phyloP scores from a whole-genome alignment of 257 asterid species.

The Craterostigma plantagineum region DNA sequence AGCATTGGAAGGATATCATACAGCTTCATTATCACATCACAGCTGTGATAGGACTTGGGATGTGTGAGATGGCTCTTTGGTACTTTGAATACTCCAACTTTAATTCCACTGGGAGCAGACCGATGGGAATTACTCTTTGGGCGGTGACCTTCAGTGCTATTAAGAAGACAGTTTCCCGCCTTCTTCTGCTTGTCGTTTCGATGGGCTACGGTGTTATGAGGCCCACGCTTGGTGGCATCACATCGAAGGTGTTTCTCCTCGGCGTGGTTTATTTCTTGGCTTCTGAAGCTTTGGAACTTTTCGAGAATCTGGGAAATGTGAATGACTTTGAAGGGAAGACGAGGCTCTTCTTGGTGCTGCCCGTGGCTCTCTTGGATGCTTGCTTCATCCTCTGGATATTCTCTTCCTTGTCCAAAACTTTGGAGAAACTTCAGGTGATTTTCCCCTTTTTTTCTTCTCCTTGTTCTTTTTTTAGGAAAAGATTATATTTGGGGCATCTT shows the following conservation, averaged over 20 bases:
- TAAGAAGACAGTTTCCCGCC: constrained; percentile 87
- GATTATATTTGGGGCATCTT: constrained; percentile 5
- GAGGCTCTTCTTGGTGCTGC: constrained; percentile 76
- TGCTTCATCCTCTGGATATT: constrained; percentile 88
- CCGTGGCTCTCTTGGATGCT: constrained; percentile 88
- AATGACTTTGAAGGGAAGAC: constrained; percentile 85
- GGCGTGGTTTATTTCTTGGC: constrained; percentile 75
- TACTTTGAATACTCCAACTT: constrained; percentile 84
- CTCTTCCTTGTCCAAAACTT: constrained; percentile 76
- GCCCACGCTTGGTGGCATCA: constrained; percentile 78
- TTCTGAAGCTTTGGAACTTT: constrained; percentile 91
- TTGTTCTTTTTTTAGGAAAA: background rate
- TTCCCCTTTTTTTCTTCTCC: background rate
- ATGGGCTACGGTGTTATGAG: constrained; percentile 95
- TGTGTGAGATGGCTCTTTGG: constrained; percentile 99
- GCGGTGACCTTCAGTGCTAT: constrained; percentile 85
- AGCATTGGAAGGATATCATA: constrained; percentile 88
- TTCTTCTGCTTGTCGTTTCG: constrained; percentile 87
- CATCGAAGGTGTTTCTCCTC: constrained; percentile 53
- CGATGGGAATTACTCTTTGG: constrained; percentile 85
- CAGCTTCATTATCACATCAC: constrained; percentile 86
- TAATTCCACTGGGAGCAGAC: constrained; percentile 79
- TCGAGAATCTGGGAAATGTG: constrained; percentile 92
- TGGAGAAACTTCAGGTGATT: constrained; percentile 90
- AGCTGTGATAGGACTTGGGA: constrained; percentile 82